phyloP scores from a whole-genome alignment of 805 yeast species.

The Cephaloascus fragrans region DNA sequence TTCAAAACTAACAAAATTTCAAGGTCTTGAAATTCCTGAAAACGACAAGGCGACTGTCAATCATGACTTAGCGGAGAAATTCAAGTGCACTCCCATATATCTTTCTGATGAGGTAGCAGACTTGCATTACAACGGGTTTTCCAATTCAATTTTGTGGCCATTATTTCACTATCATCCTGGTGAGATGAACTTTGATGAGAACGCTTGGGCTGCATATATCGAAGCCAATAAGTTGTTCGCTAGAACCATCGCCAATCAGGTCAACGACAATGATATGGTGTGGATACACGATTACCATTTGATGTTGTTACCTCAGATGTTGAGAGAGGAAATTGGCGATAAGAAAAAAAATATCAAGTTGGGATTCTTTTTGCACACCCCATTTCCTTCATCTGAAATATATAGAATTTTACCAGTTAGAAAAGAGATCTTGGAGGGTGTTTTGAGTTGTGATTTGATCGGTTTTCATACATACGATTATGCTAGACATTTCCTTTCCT shows the following conservation, averaged over 20 bases:
- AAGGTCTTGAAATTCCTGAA: slow-evolving; percentile 68
- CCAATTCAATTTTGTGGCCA: slow-evolving; percentile 95
- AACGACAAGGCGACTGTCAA: slow-evolving; percentile 63
- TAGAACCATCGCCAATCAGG: slow-evolving; percentile 54
- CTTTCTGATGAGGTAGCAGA: slow-evolving; percentile 86
- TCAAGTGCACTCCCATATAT: slow-evolving; percentile 86
- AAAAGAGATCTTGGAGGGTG: slow-evolving; percentile 84
- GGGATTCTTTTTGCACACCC: slow-evolving; percentile 95
- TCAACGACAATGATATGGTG: slow-evolving; percentile 75
- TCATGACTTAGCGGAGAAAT: slow-evolving; percentile 60
- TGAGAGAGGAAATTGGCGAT: slow-evolving; percentile 50
- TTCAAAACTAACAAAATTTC: background rate
- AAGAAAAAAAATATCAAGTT: slow-evolving; percentile 51
- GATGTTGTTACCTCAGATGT: slow-evolving; percentile 88
- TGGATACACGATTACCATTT: slow-evolving; percentile 99
- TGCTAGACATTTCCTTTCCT: slow-evolving; percentile 88
- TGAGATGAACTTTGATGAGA: slow-evolving; percentile 95
- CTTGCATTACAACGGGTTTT: slow-evolving; percentile 92
- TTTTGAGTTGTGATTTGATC: slow-evolving; percentile 84
- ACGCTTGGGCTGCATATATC: slow-evolving; percentile 95
- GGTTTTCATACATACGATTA: slow-evolving; percentile 99
- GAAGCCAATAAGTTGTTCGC: slow-evolving; percentile 87
- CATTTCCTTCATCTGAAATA: slow-evolving; percentile 95
- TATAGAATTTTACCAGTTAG: slow-evolving; percentile 94
- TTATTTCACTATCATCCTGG: slow-evolving; percentile 98